phyloP scores from a whole-genome alignment of 2,329 filamentous ascomycete species.

The Paradendryphiella salina region DNA sequence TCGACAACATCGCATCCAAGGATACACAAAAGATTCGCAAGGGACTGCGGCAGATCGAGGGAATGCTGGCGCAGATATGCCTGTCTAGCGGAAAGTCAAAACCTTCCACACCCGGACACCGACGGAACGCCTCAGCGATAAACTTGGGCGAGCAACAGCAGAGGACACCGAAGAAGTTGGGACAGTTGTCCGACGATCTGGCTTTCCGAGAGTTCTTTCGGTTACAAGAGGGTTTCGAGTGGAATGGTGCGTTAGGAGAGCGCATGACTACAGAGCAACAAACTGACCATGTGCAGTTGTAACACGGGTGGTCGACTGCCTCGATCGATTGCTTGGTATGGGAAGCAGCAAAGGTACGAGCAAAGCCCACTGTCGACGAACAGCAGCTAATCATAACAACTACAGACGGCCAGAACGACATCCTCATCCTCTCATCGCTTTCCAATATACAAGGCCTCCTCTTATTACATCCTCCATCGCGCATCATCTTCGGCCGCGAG shows the following conservation, averaged over 20 bases:
- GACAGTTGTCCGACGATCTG: slow-evolving; percentile 75
- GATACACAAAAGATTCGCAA: slow-evolving; percentile 89
- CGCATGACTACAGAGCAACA: neutral
- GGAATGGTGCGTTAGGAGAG: slow-evolving; percentile 66
- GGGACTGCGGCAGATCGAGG: slow-evolving; percentile 90
- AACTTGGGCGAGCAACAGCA: slow-evolving; percentile 39
- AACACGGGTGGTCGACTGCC: slow-evolving; percentile 78
- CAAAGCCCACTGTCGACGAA: neutral
- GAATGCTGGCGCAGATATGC: slow-evolving; percentile 91
- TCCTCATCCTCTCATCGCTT: slow-evolving; percentile 83
- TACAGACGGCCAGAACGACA: slow-evolving; percentile 76
- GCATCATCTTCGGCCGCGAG: slow-evolving; percentile 82
- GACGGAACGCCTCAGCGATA: slow-evolving; percentile 46
- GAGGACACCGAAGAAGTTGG: slow-evolving; percentile 56
- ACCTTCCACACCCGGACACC: slow-evolving; percentile 38
- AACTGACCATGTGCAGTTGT: slow-evolving; percentile 60
- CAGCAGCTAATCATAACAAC: neutral
- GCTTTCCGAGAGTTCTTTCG: slow-evolving; percentile 97
- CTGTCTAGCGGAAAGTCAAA: slow-evolving; percentile 59
- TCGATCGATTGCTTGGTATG: slow-evolving; percentile 84
- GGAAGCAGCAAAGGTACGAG: slow-evolving; percentile 55
- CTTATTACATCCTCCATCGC: slow-evolving; percentile 86
- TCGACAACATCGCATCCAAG: slow-evolving; percentile 94
- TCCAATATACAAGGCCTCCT: slow-evolving; percentile 87
- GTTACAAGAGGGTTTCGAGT: slow-evolving; percentile 94